Conservation (phyloP, 73 alveolate genomes). For the Paramecium sexaurelia region DNA sequence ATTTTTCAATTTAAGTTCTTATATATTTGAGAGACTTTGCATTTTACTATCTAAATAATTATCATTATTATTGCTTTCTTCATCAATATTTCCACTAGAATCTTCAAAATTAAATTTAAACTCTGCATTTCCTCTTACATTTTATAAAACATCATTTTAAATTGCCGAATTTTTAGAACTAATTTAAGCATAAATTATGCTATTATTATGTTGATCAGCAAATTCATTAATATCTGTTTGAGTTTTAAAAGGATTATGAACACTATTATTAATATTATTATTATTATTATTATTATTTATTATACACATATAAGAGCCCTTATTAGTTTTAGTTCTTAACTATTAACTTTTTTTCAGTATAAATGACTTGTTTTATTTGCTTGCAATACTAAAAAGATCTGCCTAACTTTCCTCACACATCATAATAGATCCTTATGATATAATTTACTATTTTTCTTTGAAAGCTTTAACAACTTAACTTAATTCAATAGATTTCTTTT, state of each 20-base stretch:
- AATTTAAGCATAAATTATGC: conserved; percentile 7
- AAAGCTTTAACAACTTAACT: not conserved
- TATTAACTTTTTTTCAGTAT: not conserved
- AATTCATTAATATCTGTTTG: not conserved
- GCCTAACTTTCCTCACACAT: conserved; percentile 36
- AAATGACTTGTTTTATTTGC: not conserved
- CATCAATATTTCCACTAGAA: conserved; percentile 21
- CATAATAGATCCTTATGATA: not conserved
- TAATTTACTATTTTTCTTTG: not conserved
- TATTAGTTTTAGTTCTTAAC: not conserved
- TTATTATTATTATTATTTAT: not conserved
- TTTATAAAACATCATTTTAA: not conserved
- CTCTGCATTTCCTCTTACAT: not conserved
- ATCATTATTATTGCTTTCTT: not conserved
- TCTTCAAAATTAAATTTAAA: not conserved
- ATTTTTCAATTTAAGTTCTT: not conserved
- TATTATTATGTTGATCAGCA: not conserved
- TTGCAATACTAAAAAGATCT: not conserved
- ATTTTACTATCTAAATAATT: conserved; percentile 15
- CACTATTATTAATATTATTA: not conserved
- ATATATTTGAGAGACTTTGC: not conserved
- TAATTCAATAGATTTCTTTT: not conserved
- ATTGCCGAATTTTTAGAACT: not conserved
- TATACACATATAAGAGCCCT: not conserved
- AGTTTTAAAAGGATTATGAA: not conserved